Evolutionary conservation across 495 filamentous ascomycete genomes (phyloP).

Genomic region (Penicillium subrubescens): DNA sequence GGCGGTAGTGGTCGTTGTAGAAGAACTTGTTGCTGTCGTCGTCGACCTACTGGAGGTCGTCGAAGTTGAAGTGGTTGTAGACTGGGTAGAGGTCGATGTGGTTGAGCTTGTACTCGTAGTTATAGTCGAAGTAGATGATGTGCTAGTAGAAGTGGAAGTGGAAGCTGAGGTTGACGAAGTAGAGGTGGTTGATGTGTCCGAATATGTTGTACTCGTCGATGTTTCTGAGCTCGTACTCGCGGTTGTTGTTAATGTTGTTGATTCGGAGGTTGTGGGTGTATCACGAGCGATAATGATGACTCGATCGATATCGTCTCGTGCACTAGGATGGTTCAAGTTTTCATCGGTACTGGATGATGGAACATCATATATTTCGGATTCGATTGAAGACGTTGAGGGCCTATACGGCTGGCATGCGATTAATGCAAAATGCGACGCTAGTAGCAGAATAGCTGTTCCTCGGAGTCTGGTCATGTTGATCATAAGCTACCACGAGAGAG

Average conservation of each 20-base stretch:
- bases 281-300: conserved; percentile 15
- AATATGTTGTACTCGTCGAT: not conserved
- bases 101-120: not conserved
- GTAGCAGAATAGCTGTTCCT: conserved; percentile 1
- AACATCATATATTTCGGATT: not conserved
- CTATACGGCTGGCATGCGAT: conserved; percentile 7
- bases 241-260: conserved; percentile 1
- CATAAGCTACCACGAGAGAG: too few species aligned
- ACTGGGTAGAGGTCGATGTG: not conserved
- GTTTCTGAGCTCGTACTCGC: not conserved
- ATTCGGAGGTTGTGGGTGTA: conserved; percentile 12
- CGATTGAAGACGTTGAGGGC: not conserved
- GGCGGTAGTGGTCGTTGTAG: conserved; percentile 14
- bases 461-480: conserved; percentile 1
- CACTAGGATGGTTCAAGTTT: not conserved
- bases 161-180: conserved; percentile 3
- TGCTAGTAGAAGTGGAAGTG: conserved; percentile 4
- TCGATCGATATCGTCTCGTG: conserved; percentile 2
- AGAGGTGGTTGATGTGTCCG: conserved; percentile 4
- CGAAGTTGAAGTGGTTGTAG: not conserved
- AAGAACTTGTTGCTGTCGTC: conserved; percentile 7
- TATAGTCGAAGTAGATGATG: conserved; percentile 5
- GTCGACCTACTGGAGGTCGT: conserved; percentile 16
- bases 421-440: conserved; percentile 1
- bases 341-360: not conserved